phyloP scores from a whole-genome alignment of 208 protist species.

The Trypanosoma conorhini region DNA sequence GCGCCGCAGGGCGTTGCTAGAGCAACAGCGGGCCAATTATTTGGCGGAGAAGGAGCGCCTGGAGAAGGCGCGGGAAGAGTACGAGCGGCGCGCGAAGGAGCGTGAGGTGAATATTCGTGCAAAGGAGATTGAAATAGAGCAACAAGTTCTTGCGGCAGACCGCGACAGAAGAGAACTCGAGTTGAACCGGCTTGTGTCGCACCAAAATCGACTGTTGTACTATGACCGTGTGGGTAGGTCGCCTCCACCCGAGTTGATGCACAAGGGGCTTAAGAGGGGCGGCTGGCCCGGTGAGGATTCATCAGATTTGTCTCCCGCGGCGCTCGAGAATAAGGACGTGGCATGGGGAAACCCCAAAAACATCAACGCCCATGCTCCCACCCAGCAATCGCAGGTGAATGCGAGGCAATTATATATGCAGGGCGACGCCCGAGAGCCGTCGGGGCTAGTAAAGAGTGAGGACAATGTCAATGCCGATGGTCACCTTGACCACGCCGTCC shows the following conservation, averaged over 20 bases:
- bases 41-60: constrained; percentile 50
- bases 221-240: constrained; percentile 39
- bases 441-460: constrained; percentile 5
- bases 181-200: constrained; percentile 31
- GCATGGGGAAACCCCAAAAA: not conserved
- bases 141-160: constrained; percentile 35
- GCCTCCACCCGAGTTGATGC: constrained; percentile 14
- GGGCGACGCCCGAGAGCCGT: not conserved
- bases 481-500: not conserved
- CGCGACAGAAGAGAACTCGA: constrained; percentile 51
- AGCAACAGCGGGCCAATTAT: constrained; percentile 41
- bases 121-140: constrained; percentile 66
- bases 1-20: constrained; percentile 46
- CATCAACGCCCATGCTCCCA: not conserved
- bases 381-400: not conserved
- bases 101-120: constrained; percentile 46
- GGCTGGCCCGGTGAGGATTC: not conserved
- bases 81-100: constrained; percentile 43
- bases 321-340: not conserved
- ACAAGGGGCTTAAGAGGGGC: not conserved
- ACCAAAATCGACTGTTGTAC: constrained; percentile 48
- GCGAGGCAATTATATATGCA: not conserved
- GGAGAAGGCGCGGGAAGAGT: constrained; percentile 41
- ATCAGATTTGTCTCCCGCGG: not conserved
- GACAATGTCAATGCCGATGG: not conserved